Conservation (phyloP, 768 basidiomycete genomes). For the Asterophora parasitica region DNA sequence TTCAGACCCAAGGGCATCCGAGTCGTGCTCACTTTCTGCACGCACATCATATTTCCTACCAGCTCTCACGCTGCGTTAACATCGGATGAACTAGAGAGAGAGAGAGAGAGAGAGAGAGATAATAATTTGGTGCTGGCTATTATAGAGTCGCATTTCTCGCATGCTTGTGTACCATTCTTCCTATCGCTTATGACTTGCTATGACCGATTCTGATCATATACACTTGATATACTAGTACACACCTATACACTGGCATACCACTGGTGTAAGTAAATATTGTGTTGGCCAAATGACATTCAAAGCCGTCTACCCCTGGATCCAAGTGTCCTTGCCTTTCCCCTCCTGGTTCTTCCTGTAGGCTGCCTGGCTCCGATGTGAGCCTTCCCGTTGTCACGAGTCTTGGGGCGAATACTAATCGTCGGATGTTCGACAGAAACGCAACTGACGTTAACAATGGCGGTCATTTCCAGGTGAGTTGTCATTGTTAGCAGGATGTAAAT, state of each 20-base stretch:
- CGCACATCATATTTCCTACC: too few species aligned
- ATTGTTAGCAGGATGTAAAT: too few species aligned
- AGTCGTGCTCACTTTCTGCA: too few species aligned
- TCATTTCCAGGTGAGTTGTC: conserved; percentile 16
- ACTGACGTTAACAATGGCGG: conserved; percentile 20
- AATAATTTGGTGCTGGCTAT: conserved; percentile 47
- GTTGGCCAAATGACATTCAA: conserved; percentile 45
- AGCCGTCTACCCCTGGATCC: conserved; percentile 49
- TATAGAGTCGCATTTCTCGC: conserved; percentile 38
- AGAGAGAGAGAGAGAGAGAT: conserved; percentile 16
- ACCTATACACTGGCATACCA: too few species aligned
- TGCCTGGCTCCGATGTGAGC: too few species aligned
- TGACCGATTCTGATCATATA: too few species aligned
- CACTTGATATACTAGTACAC: too few species aligned
- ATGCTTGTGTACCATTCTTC: conserved; percentile 37
- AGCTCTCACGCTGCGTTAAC: too few species aligned
- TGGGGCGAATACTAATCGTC: conserved; percentile 22
- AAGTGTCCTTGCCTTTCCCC: conserved; percentile 50
- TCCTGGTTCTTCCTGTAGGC: too few species aligned
- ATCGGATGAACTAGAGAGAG: conserved; percentile 6
- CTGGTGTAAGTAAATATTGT: conserved; percentile 59
- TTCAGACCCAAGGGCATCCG: conserved; percentile 46
- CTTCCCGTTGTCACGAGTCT: too few species aligned
- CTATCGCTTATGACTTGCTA: background rate
- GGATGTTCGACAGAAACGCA: conserved; percentile 15